These are phyloP conservation scores for Globisporangium cederbergense DNA, from an alignment of 352 stramenopile species.

Conservation along the genomic window DNA sequence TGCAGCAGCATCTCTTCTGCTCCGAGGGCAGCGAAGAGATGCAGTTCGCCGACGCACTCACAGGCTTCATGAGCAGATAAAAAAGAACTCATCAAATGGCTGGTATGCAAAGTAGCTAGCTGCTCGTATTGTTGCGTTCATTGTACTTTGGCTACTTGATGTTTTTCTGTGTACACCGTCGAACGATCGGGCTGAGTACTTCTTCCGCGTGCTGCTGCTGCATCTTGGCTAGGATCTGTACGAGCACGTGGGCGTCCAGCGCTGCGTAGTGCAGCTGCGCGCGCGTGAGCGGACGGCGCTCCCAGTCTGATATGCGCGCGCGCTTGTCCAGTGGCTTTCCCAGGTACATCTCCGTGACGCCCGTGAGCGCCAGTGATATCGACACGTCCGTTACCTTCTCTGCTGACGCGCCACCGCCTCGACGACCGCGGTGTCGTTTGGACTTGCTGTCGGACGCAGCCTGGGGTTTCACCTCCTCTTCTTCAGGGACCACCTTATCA, in stretches of 20 bases:
- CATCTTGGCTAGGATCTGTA: conserved; percentile 60
- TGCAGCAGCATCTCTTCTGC: conserved; percentile 76
- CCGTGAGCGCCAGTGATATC: conserved; percentile 41
- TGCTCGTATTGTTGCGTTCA: background rate
- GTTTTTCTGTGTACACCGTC: conserved; percentile 37
- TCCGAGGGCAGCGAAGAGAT: conserved; percentile 27
- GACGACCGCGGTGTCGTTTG: background rate
- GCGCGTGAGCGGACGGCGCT: conserved; percentile 58
- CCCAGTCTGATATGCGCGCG: conserved; percentile 72
- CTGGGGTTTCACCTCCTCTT: background rate
- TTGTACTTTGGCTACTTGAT: conserved; percentile 25
- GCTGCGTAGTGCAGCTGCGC: conserved; percentile 71
- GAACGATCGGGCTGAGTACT: conserved; percentile 25
- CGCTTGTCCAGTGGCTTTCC: conserved; percentile 70
- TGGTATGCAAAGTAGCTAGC: background rate
- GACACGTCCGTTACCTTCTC: conserved; percentile 20
- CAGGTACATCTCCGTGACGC: conserved; percentile 50
- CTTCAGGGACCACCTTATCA: background rate
- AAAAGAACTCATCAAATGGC: background rate
- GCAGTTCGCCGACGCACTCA: conserved; percentile 69
- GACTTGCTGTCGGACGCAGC: background rate
- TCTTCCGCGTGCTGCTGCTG: conserved; percentile 30
- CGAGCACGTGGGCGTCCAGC: conserved; percentile 64
- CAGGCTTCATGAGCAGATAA: conserved; percentile 72
- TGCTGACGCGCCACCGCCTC: conserved; percentile 11